Conservation (phyloP, 768 basidiomycete species). For the Suillus placidus region DNA sequence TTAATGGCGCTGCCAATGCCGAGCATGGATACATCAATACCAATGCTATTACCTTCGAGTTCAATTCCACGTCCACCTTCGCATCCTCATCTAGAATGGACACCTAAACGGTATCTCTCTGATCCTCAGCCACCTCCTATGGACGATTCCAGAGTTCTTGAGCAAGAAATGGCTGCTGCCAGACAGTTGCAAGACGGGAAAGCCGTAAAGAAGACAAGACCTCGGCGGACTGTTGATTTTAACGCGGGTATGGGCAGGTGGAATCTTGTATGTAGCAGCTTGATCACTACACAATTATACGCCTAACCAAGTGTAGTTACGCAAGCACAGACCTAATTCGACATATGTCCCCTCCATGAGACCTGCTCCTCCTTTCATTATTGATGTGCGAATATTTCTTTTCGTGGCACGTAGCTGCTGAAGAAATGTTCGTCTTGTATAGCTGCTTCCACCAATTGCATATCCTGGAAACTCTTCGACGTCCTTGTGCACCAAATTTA, state of each 20-base stretch:
- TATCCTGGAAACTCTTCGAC: constrained; percentile 91
- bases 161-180: constrained; percentile 78
- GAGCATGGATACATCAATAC: constrained; percentile 38
- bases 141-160: constrained; percentile 75
- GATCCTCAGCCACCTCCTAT: constrained; percentile 74
- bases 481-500: constrained; percentile 94
- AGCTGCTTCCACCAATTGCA: constrained; percentile 94
- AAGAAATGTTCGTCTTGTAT: constrained; percentile 29
- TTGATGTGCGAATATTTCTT: constrained; percentile 66
- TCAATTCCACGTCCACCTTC: constrained; percentile 38
- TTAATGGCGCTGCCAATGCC: background rate
- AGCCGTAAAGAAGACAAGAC: constrained; percentile 86
- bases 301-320: constrained; percentile 46
- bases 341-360: constrained; percentile 76
- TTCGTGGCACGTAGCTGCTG: constrained; percentile 23
- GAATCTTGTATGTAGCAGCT: constrained; percentile 63
- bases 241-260: constrained; percentile 87
- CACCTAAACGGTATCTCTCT: constrained; percentile 67
- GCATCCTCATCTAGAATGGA: constrained; percentile 67
- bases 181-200: constrained; percentile 78
- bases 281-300: background rate
- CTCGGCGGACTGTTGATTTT: constrained; percentile 93
- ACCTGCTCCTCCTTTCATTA: constrained; percentile 84
- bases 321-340: constrained; percentile 79
- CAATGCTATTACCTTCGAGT: constrained; percentile 56